phyloP scores from a whole-genome alignment of 2,329 filamentous ascomycete genomes.

The Aspergillus sp. region DNA sequence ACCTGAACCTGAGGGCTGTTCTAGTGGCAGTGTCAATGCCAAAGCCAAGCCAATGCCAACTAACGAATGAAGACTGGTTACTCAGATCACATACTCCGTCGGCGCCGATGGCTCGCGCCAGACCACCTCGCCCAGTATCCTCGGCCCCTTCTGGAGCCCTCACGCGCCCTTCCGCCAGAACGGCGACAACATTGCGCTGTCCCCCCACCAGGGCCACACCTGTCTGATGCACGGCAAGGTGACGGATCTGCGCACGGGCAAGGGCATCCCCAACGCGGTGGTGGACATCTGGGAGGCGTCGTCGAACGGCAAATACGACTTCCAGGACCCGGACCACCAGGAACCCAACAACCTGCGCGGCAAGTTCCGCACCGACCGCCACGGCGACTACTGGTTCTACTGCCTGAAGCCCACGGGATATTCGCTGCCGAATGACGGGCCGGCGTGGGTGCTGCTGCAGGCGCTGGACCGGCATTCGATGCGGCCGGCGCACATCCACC shows the following conservation, averaged over 20 bases:
- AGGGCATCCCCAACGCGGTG: constrained; percentile 58
- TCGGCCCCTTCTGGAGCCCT: constrained; percentile 71
- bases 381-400: constrained; percentile 60
- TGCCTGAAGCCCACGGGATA: constrained; percentile 72
- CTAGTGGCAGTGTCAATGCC: too few relatives aligned
- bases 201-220: constrained; percentile 51
- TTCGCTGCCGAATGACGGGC: constrained; percentile 58
- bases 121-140: constrained; percentile 67
- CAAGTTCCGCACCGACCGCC: constrained; percentile 63
- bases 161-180: constrained; percentile 63
- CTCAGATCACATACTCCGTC: constrained; percentile 66
- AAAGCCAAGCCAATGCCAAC: too few relatives aligned
- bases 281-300: constrained; percentile 74
- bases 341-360: constrained; percentile 65
- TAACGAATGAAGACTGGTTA: constrained; percentile 49
- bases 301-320: constrained; percentile 67
- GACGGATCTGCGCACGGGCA: constrained; percentile 55
- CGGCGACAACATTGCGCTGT: constrained; percentile 59
- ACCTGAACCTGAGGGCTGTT: too few relatives aligned
- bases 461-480: constrained; percentile 52
- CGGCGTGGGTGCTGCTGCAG: constrained; percentile 46
- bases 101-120: constrained; percentile 52
- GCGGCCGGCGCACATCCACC: constrained; percentile 55
- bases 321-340: constrained; percentile 66
- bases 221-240: constrained; percentile 63